Conservation (phyloP, 2,329 filamentous ascomycete genomes). For the Colletotrichum musicola region DNA sequence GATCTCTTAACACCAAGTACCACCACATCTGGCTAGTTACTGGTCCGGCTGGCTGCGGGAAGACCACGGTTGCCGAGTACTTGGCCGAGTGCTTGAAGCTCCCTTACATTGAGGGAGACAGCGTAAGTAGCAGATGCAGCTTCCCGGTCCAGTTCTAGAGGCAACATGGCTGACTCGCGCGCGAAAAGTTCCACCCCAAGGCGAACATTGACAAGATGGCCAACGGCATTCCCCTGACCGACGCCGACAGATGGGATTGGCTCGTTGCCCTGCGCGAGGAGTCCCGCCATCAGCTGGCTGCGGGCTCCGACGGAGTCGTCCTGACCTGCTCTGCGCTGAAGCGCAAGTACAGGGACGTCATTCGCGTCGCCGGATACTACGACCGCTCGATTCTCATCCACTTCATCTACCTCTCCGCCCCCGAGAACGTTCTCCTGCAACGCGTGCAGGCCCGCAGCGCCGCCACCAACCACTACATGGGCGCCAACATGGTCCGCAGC, state of each 20-base stretch:
- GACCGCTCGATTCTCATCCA: conserved; percentile 81
- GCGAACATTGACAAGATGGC: conserved; percentile 94
- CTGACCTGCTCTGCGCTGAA: conserved; percentile 97
- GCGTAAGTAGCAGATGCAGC: conserved; percentile 66
- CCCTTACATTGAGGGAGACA: conserved; percentile 83
- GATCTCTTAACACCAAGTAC: conserved; percentile 50
- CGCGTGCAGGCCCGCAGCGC: conserved; percentile 75
- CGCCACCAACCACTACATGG: conserved; percentile 91
- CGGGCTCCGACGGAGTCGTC: conserved; percentile 80
- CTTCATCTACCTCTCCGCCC: conserved; percentile 90
- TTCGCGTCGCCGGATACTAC: conserved; percentile 84
- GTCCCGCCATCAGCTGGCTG: conserved; percentile 67
- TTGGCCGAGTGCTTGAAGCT: conserved; percentile 72
- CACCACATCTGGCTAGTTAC: conserved; percentile 87
- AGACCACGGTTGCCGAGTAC: conserved; percentile 79
- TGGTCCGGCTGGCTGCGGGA: conserved; percentile 83
- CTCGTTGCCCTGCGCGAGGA: conserved; percentile 82
- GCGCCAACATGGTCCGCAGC: conserved; percentile 92
- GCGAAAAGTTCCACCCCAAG: conserved; percentile 75
- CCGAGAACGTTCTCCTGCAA: conserved; percentile 79
- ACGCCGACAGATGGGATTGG: conserved; percentile 98
- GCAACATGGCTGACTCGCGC: conserved; percentile 43
- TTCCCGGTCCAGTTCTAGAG: background rate
- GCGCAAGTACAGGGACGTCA: conserved; percentile 95
- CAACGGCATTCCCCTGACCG: conserved; percentile 84